Evolutionary conservation across 2,329 filamentous ascomycete genomes (phyloP), one percentile per base, ranked within the genome.

Genomic region (Fusarium kyushuense): DNA sequence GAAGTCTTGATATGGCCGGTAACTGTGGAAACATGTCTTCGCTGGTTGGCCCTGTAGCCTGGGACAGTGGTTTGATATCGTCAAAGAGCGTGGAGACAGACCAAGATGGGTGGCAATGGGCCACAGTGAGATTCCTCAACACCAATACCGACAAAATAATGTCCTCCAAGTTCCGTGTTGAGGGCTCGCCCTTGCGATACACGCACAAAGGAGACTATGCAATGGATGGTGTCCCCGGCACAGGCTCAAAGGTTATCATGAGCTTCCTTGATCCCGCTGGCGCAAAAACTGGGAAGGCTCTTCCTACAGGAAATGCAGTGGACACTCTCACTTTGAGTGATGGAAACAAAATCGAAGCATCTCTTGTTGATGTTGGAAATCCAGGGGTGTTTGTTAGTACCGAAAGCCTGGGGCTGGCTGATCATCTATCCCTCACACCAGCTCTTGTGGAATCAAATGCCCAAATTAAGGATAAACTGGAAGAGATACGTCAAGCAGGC

Each of bases 11-110:
- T 72, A 84, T 87, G 71, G 87, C 88, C 0, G 88, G 90, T 25
- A 93, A 92, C 71, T 93, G 90, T 74, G 91, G 91, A n/a, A 93
- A 93, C 75, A 90, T 93, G 89, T 87, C 83, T 8, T 84, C 86
- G 40, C 84, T 87, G 0, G 84, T 93, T 45, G 91, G 90, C 0
- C 90, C 91, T 0, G 71, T 72, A 42, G 74, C 73, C 4, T 78
- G 76, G 74, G 78, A 79, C 49, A 65, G 70, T 61, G 76, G 75
- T 13, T 54, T 79, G 55, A 52, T 77, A 8, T 36, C 54, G 14
- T 53, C 57, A 1, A 63, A 63, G 11, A 33, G 41, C 9, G 57
- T 67, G 13, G 62, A 75, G 47, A 30, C 32, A 27, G 75, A 72
- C 16, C 58, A 54, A 1, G 54, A 71, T 21, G 76, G 75, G 4